A percentile compares a stretch with the other conserved stretches of the same genome.
Evolutionary conservation across 352 stramenopile genomes (phyloP).

Genomic region (Globisporangium nodosum): DNA sequence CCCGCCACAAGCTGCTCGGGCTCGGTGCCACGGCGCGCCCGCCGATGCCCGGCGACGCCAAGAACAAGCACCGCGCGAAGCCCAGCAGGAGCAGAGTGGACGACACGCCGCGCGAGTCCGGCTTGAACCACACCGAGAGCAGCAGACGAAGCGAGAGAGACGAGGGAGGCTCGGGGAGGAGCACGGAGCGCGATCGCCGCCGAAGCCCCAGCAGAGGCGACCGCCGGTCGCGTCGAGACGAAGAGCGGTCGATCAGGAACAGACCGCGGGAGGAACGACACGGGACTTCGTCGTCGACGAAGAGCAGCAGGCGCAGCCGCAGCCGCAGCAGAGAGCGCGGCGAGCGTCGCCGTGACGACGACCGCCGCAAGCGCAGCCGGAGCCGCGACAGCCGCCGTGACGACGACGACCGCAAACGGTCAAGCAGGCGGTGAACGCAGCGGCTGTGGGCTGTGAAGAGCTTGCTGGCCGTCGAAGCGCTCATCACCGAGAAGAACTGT

Average conservation of each 20-base stretch:
- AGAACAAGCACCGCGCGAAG: constrained; percentile 26
- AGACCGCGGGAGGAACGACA: neutral
- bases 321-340: constrained; percentile 7
- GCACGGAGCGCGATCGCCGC: constrained; percentile 8
- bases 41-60: constrained; percentile 31
- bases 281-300: neutral
- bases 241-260: neutral
- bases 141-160: constrained; percentile 5
- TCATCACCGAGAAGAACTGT: too few relatives aligned
- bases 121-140: constrained; percentile 11
- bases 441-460: neutral
- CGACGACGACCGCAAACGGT: constrained; percentile 21
- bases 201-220: constrained; percentile 14
- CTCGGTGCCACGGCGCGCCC: constrained; percentile 87
- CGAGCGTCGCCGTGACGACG: constrained; percentile 8
- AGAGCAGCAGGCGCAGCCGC: neutral
- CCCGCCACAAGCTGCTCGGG: constrained; percentile 89
- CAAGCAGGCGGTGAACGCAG: constrained; percentile 15
- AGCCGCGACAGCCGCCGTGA: constrained; percentile 17
- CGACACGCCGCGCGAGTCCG: constrained; percentile 3
- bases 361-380: constrained; percentile 21
- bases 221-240: constrained; percentile 1
- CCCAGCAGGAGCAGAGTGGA: neutral
- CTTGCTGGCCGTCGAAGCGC: neutral
- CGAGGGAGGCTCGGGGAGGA: neutral